A percentile compares a stretch with the other conserved stretches of the same genome.
Conservation (phyloP, 2,329 filamentous ascomycete genomes). For the Neurospora sp. region DNA sequence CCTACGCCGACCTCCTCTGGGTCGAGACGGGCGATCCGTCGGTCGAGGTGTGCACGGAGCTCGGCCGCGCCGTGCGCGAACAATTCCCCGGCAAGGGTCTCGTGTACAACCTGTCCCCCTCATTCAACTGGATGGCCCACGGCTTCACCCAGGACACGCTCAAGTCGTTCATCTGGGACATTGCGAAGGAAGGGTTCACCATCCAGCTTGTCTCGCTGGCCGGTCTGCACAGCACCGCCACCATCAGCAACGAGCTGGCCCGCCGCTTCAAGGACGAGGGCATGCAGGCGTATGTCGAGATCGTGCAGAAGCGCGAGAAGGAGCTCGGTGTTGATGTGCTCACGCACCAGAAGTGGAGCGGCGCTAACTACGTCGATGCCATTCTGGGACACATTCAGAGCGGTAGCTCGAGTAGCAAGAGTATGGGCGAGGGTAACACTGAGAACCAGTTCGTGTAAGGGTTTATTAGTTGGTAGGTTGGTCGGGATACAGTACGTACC, state of each 20-base stretch:
- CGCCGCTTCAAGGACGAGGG: slow-evolving; percentile 78
- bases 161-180: slow-evolving; percentile 91
- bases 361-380: slow-evolving; percentile 67
- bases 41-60: slow-evolving; percentile 63
- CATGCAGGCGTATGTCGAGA: slow-evolving; percentile 95
- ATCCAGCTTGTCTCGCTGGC: slow-evolving; percentile 59
- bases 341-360: slow-evolving; percentile 83
- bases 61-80: slow-evolving; percentile 66
- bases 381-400: slow-evolving; percentile 86
- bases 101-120: slow-evolving; percentile 92
- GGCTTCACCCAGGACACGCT: slow-evolving; percentile 77
- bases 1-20: slow-evolving; percentile 92
- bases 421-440: slow-evolving; percentile 92
- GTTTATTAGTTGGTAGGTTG: background rate
- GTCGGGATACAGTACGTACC: background rate
- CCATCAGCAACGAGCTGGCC: slow-evolving; percentile 63
- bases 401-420: slow-evolving; percentile 78
- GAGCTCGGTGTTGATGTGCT: slow-evolving; percentile 85
- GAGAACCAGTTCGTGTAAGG: slow-evolving; percentile 51
- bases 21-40: slow-evolving; percentile 89
- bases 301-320: slow-evolving; percentile 84
- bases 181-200: slow-evolving; percentile 76
- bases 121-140: slow-evolving; percentile 97
- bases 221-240: slow-evolving; percentile 55
- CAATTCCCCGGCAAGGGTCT: slow-evolving; percentile 71